Base-by-base conservation (phyloP, 2,329 filamentous ascomycete species). In the Fusarium denticulatum region DNA sequence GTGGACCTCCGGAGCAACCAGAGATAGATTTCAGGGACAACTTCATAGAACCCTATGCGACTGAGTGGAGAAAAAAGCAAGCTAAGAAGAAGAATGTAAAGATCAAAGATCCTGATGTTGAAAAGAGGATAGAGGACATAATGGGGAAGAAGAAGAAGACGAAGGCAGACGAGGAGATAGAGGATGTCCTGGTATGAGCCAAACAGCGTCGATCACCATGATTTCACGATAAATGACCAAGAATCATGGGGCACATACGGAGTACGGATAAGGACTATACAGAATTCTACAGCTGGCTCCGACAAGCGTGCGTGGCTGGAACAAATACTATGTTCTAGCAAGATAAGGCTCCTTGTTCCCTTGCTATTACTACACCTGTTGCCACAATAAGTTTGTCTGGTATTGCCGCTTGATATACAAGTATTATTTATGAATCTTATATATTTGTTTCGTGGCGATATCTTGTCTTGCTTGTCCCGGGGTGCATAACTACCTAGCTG, bases 401-500 rank as follows among this genome's bases (percentile, higher is more conserved):
- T 47, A 47, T 30, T n/a, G 26, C 26, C 45, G 26, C 22, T 47
- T 28, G 30, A 47, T 22, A 28, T 47, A 12, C 6, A n/a, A 47
- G 45, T 47, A 30, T 47, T 30, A n/a, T n/a, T n/a, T n/a, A n/a
- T n/a, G n/a, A 22, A 47, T 47, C 20, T 30, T 16, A 30, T 40
- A 50, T 50, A 43, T 50, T 57, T 71, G 59, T 47, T 42, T 37
- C 46, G 50, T 40, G 43, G 36, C 47, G 46, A 60, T 49, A 50
- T 42, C 49, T 67, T 49, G 26, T 28, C 45, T 46, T 47, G 20
- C 45, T 47, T 47, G 60, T 67, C 53, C 52, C 37, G 45, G 52
- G 36, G 42, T 49, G 52, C 57, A 64, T 60, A 50, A 37, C 57
- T 60, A 50, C 34, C 57, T 66, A 39, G 34, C 49, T 57, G 47